These are phyloP conservation scores for Fonsecaea multimorphosa DNA, from an alignment of 2,329 filamentous ascomycete genomes.

Conservation along the genomic window DNA sequence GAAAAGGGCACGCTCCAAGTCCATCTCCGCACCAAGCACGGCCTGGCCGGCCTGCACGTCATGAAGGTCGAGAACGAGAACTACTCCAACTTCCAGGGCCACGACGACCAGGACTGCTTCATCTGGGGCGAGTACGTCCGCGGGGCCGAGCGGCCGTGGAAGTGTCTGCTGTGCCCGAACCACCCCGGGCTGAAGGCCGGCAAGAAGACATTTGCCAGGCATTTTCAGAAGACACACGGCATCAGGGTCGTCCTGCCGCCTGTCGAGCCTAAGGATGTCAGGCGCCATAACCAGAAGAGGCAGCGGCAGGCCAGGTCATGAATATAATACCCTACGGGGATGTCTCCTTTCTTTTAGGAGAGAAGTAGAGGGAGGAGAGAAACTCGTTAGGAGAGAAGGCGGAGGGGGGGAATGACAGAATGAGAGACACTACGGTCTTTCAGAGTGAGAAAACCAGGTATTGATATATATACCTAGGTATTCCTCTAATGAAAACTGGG, in stretches of 20 bases:
- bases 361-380: no score
- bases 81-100: constrained; percentile 5
- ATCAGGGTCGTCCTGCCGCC: background rate
- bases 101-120: constrained; percentile 20
- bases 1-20: constrained; percentile 1
- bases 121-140: constrained; percentile 11
- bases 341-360: no score
- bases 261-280: background rate
- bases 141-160: constrained; percentile 1
- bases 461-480: background rate
- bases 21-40: background rate
- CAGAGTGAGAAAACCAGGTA: background rate
- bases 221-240: constrained; percentile 1
- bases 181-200: constrained; percentile 3
- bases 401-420: no score
- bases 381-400: no score
- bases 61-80: constrained; percentile 3
- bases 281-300: background rate
- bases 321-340: no score
- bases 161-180: constrained; percentile 20
- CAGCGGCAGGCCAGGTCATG: no score
- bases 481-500: background rate
- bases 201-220: constrained; percentile 7
- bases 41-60: background rate
- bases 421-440: background rate